A percentile compares a stretch with the other conserved stretches of the same genome.
phyloP scores from a whole-genome alignment of 2,329 filamentous ascomycete species.

The Sporothrix pseudoabietina region DNA sequence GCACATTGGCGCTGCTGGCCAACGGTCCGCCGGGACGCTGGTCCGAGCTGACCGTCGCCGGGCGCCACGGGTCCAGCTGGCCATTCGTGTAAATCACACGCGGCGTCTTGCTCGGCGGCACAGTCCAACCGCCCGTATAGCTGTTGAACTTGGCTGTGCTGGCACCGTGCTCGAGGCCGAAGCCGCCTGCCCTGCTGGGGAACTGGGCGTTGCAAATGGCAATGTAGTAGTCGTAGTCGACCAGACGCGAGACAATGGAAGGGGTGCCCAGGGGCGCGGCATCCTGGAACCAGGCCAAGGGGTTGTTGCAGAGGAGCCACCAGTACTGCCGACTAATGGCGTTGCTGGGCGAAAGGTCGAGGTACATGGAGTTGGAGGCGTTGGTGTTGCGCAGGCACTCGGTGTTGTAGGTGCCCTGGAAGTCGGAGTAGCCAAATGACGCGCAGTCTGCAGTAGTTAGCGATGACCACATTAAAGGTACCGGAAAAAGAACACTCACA shows the following conservation, averaged over 20 bases:
- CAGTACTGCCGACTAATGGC: slow-evolving; percentile 54
- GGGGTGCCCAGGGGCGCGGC: slow-evolving; percentile 49
- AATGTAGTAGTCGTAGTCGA: slow-evolving; percentile 46
- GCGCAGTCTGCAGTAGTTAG: slow-evolving; percentile 42
- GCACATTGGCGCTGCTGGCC: slow-evolving; percentile 40
- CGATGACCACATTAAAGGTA: too few relatives aligned
- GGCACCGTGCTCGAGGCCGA: slow-evolving; percentile 42
- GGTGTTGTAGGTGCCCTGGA: slow-evolving; percentile 45
- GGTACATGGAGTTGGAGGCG: slow-evolving; percentile 46
- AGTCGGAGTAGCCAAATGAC: slow-evolving; percentile 44
- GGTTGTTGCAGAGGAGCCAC: slow-evolving; percentile 59
- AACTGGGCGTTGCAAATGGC: slow-evolving; percentile 51
- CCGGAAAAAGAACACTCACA: slow-evolving; percentile 11
- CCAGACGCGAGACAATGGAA: slow-evolving; percentile 47
- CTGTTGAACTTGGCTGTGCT: slow-evolving; percentile 42
- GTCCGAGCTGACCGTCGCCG: slow-evolving; percentile 44
- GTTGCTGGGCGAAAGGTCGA: slow-evolving; percentile 46
- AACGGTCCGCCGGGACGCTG: slow-evolving; percentile 46
- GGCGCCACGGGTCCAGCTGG: slow-evolving; percentile 47
- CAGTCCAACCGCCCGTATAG: slow-evolving; percentile 47
- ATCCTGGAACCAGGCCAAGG: slow-evolving; percentile 47
- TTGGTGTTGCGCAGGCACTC: slow-evolving; percentile 53
- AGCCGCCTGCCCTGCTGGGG: slow-evolving; percentile 43
- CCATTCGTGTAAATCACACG: slow-evolving; percentile 48
- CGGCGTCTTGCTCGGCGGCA: slow-evolving; percentile 38